Evolutionary conservation across 2,329 filamentous ascomycete species (phyloP).

Genomic region (Xylaria sp.): DNA sequence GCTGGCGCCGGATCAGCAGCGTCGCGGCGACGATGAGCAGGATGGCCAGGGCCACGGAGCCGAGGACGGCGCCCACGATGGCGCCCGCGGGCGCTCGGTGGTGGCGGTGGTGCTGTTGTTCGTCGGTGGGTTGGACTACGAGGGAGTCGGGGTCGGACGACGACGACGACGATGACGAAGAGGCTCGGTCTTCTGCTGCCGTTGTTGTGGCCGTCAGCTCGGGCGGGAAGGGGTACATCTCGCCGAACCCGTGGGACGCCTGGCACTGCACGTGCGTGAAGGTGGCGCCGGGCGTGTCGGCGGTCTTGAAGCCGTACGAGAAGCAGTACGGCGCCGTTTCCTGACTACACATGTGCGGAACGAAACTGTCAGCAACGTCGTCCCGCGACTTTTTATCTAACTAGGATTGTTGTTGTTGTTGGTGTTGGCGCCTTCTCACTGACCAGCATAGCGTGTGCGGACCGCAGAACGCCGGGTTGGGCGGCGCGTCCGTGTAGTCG

Average conservation of each 20-base stretch:
- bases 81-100: conserved; percentile 18
- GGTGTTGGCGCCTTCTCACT: conserved; percentile 14
- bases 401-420: too few relatives aligned
- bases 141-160: neutral
- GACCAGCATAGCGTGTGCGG: conserved; percentile 37
- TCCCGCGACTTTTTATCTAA: too few relatives aligned
- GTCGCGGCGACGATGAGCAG: conserved; percentile 15
- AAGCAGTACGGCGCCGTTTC: conserved; percentile 29
- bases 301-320: conserved; percentile 31
- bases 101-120: conserved; percentile 6
- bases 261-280: conserved; percentile 34
- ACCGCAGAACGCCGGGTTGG: conserved; percentile 25
- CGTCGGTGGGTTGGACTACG: neutral
- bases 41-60: conserved; percentile 22
- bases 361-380: too few relatives aligned
- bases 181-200: neutral
- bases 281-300: conserved; percentile 22
- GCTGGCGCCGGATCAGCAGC: conserved; percentile 19
- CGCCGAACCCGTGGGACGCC: conserved; percentile 25
- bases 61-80: conserved; percentile 29
- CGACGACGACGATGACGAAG: conserved; percentile 1
- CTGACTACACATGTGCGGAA: too few relatives aligned
- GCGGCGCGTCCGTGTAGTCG: conserved; percentile 24
- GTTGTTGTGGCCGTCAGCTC: conserved; percentile 24
- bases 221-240: conserved; percentile 34